Evolutionary conservation across 139 green algal genomes (phyloP), one percentile per base, ranked within the genome.

Genomic region (Spirogloea muscicola): DNA sequence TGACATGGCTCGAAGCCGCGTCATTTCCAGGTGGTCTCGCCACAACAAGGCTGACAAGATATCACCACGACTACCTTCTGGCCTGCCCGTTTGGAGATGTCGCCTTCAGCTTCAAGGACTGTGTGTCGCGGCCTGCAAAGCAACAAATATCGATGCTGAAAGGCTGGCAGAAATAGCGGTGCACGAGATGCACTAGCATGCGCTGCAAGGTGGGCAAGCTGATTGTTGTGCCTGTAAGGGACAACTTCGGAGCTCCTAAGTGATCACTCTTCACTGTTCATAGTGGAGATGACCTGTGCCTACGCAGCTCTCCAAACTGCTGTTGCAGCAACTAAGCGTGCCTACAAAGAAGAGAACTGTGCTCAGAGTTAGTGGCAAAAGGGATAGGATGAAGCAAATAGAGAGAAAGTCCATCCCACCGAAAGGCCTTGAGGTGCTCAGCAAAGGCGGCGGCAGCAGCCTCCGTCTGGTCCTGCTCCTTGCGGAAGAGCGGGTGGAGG

Each of bases 351-450:
- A 37, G 13, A 52, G 34, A 36, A 33, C 25, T 27, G 36, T 7
- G 59, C 10, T 7, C 21, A 33, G 3, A 46, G 49, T 0, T 37
- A 51, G 18, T 3, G n/a, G 2, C 6, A 36, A 0, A 3, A 16
- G 58, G 34, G 10, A 73, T n/a, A 73, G 16, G 41, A 3, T 34
- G 18, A 63, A 2, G 18, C 21, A 3, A 66, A 21, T 13, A 49
- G 29, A 73, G 9, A 41, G 18, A 80, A 37, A 27, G 18, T 18
- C n/a, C n/a, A n/a, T n/a, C 72, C 1, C 18, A 73, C 72, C 74
- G 38, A 57, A 79, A 79, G 25, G 71, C 71, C 39, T 79, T 79
- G 10, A 79, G 49, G 29, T 79, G 71, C 0, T 72, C 58, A 9
- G 58, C 58, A 31, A 79, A 79, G 5, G 51, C 71, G 18, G 71